Evolutionary conservation across 306 rosid genomes (phyloP).

Genomic region (Dicorynia guianensis): DNA sequence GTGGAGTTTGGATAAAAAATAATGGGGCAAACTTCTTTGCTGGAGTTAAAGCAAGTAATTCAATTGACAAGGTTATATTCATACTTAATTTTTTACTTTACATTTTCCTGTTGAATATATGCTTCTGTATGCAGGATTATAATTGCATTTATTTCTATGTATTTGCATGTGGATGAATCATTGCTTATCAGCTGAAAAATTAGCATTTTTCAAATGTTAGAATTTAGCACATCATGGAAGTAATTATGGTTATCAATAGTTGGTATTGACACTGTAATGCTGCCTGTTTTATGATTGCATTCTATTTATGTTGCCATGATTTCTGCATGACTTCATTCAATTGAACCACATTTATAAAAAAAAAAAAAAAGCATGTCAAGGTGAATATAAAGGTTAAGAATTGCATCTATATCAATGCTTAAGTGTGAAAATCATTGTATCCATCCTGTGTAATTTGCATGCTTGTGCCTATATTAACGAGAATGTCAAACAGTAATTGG

Average conservation of each 20-base stretch:
- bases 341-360: neutral
- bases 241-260: neutral
- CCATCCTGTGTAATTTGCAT: neutral
- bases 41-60: slow-evolving; percentile 27
- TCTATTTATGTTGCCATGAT: slow-evolving; percentile 1
- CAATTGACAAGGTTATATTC: slow-evolving; percentile 36
- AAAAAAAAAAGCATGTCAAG: neutral
- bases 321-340: neutral
- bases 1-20: slow-evolving; percentile 50
- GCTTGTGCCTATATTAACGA: neutral
- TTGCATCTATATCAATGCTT: neutral
- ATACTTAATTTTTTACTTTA: neutral
- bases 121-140: slow-evolving; percentile 4
- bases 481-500: neutral
- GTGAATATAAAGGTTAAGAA: too few relatives aligned
- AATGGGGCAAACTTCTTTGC: slow-evolving; percentile 47
- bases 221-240: neutral
- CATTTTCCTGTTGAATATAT: slow-evolving; percentile 8
- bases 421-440: neutral
- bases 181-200: neutral
- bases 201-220: neutral
- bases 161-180: neutral
- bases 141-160: neutral
- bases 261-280: neutral
- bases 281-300: neutral